A percentile compares a stretch with the other conserved stretches of the same genome.
These are phyloP conservation scores for Candida vartiovaarae DNA, from an alignment of 805 yeast genomes.

Conservation along the genomic window DNA sequence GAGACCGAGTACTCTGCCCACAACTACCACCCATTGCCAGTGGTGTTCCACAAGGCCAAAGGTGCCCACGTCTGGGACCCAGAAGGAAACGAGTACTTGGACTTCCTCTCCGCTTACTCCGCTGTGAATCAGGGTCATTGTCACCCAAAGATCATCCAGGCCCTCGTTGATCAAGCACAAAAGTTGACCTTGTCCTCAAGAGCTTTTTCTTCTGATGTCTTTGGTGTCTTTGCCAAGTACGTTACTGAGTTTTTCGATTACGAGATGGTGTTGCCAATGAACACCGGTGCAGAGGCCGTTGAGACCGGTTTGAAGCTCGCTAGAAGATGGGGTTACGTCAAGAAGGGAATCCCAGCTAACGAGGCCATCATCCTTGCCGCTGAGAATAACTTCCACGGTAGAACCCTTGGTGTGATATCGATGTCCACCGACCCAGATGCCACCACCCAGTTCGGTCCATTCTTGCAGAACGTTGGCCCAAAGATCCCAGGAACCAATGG, in stretches of 20 bases:
- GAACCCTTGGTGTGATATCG: conserved; percentile 91
- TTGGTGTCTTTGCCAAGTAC: conserved; percentile 81
- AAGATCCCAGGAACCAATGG: conserved; percentile 66
- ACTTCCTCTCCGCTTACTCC: conserved; percentile 89
- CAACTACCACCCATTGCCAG: conserved; percentile 95
- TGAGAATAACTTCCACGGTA: conserved; percentile 89
- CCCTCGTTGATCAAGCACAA: conserved; percentile 82
- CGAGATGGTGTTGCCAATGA: conserved; percentile 95
- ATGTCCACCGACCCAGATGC: conserved; percentile 97
- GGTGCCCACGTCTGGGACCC: conserved; percentile 99
- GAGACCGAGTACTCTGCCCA: conserved; percentile 88
- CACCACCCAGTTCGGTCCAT: conserved; percentile 83
- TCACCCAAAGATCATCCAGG: conserved; percentile 85
- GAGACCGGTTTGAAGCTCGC: conserved; percentile 93
- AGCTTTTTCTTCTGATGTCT: conserved; percentile 86
- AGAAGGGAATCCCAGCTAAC: conserved; percentile 73
- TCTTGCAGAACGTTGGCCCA: conserved; percentile 77
- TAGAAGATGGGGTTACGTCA: conserved; percentile 93
- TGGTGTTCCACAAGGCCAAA: conserved; percentile 75
- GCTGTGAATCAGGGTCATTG: conserved; percentile 99
- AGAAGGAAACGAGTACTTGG: conserved; percentile 90
- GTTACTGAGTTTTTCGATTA: conserved; percentile 84
- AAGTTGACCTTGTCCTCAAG: conserved; percentile 81
- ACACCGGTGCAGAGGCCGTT: conserved; percentile 98
- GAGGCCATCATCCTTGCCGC: conserved; percentile 88